These are phyloP conservation scores for Spergularia azorica DNA, from an alignment of 179 eudicot genomes.

Conservation along the genomic window DNA sequence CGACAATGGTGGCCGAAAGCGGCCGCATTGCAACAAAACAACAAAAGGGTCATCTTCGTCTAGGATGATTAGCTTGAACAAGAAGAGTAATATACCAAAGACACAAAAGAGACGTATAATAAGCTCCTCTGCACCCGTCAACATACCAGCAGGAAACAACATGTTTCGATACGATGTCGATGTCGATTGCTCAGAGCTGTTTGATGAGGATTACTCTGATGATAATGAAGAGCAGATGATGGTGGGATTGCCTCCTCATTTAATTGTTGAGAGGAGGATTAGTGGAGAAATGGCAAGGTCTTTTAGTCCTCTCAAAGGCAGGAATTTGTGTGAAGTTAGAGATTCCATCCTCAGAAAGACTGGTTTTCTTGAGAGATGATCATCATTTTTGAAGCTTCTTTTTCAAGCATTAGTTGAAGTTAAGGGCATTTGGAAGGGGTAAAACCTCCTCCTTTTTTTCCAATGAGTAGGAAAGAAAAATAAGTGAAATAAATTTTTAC, in stretches of 20 bases:
- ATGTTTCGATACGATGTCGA: constrained; percentile 8
- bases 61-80: constrained; percentile 11
- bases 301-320: constrained; percentile 39
- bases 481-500: neutral
- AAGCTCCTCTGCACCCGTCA: constrained; percentile 19
- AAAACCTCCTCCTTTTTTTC: neutral
- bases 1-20: neutral
- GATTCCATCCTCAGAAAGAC: constrained; percentile 34
- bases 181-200: neutral
- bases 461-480: too few relatives aligned
- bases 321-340: constrained; percentile 32
- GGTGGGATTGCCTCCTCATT: constrained; percentile 31
- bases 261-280: constrained; percentile 30
- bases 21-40: neutral
- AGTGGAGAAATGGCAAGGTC: constrained; percentile 38
- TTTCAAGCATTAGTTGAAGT: neutral
- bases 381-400: neutral
- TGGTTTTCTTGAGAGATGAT: constrained; percentile 39
- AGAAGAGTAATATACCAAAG: neutral
- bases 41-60: neutral
- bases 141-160: neutral
- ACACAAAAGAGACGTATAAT: neutral
- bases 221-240: constrained; percentile 10
- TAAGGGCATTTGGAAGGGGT: neutral
- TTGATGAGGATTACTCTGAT: constrained; percentile 9